These are phyloP conservation scores for Carex scoparia DNA, from an alignment of 176 grass and related monocot genomes.

Conservation along the genomic window DNA sequence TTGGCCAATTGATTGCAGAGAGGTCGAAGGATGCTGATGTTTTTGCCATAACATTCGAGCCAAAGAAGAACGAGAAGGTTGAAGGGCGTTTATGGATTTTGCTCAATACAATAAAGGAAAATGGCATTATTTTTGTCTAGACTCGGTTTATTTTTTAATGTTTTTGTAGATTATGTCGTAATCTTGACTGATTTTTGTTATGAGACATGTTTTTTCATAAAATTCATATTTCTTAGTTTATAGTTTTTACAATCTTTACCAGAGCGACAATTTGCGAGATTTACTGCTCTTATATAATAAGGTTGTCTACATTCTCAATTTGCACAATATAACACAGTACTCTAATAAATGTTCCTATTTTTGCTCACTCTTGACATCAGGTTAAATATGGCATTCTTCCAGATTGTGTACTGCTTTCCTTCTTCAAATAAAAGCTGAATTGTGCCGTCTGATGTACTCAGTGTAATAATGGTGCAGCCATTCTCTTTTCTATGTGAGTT, in stretches of 20 bases:
- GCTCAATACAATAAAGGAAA: conserved; percentile 78
- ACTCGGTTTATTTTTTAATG: conserved; percentile 11
- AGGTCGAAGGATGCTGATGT: conserved; percentile 84
- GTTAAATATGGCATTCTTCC: conserved; percentile 46
- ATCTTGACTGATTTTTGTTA: neutral
- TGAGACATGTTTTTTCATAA: conserved; percentile 1
- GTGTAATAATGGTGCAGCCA: conserved; percentile 27
- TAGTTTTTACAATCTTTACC: neutral
- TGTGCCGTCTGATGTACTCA: conserved; percentile 36
- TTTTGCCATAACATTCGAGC: conserved; percentile 67
- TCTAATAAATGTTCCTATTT: conserved; percentile 26
- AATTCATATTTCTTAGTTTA: conserved; percentile 4
- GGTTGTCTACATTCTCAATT: conserved; percentile 10
- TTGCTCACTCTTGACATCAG: conserved; percentile 11
- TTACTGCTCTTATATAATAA: conserved; percentile 9
- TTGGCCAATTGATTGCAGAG: conserved; percentile 73
- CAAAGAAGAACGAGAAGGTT: conserved; percentile 67
- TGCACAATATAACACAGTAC: neutral
- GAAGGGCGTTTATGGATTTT: conserved; percentile 68
- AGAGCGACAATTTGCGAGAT: neutral
- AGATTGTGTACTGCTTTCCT: conserved; percentile 33
- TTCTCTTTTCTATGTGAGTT: conserved; percentile 31
- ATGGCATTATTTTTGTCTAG: conserved; percentile 81
- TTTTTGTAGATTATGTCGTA: neutral
- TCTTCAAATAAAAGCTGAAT: conserved; percentile 55